Conservation (phyloP, 2,329 filamentous ascomycete genomes). For the Trichoderma gracile region DNA sequence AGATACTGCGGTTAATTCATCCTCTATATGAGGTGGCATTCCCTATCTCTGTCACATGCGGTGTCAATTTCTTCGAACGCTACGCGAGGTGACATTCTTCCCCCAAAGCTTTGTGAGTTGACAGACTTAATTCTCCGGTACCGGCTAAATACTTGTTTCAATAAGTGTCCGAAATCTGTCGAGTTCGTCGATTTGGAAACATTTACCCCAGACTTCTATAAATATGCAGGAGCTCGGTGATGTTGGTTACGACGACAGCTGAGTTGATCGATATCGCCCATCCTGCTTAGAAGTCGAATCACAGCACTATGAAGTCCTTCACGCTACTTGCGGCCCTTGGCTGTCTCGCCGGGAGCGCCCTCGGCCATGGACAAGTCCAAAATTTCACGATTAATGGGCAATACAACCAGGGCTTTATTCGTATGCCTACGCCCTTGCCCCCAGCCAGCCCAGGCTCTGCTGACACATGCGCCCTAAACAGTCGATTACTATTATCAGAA, state of each 20-base stretch:
- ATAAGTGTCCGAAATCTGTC: background rate
- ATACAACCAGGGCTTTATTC: conserved; percentile 21
- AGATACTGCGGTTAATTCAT: too few species aligned
- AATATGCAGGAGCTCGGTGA: background rate
- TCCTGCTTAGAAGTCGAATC: background rate
- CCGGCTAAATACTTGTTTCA: conserved; percentile 13
- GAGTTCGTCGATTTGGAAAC: background rate
- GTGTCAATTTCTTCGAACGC: background rate
- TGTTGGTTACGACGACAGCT: background rate
- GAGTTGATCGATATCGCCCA: background rate
- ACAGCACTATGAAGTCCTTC: conserved; percentile 2
- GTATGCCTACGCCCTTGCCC: background rate
- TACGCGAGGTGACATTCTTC: background rate
- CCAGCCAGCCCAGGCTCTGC: background rate
- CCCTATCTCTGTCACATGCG: too few species aligned
- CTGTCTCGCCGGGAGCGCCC: conserved; percentile 9
- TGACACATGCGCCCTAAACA: background rate
- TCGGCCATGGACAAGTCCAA: conserved; percentile 17
- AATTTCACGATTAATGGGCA: conserved; percentile 13
- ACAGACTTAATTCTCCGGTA: background rate
- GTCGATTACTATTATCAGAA: conserved; percentile 22
- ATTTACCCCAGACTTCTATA: background rate
- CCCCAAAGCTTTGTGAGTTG: background rate
- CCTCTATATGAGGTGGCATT: background rate
- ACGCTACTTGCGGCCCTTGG: background rate